Base-by-base conservation (phyloP, 2,329 filamentous ascomycete species). In the Nemania diffusa region DNA sequence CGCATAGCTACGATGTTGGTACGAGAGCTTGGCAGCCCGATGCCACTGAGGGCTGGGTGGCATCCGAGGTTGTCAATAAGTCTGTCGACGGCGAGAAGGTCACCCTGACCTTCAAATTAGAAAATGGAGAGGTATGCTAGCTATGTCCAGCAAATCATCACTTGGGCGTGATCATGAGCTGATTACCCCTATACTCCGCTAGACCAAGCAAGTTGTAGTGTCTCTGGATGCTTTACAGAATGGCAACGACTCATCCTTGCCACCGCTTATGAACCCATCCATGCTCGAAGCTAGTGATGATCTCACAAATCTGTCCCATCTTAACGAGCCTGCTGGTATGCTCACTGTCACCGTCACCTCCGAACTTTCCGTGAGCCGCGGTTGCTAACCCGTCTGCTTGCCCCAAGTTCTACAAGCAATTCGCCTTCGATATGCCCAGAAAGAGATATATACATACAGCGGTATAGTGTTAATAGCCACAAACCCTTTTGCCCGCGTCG, bases 391-490 rank as follows among this genome's bases (percentile, higher is more conserved):
- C n/a, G 20, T 17, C 27, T 52, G 64, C 37, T 32, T 27, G 17
- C n/a, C n/a, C n/a, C n/a, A 67, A 97, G 97, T 99, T 69, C 84
- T 99, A 71, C 96, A 99, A 86, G 96, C 96, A 63, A 99, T 99
- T 81, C 94, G 94, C 79, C 88, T 99, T 78, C 93, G 96, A 80
- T 99, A 99, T 83, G 87, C 92, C 71, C 96, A 99, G 81, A 98
- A 98, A 83, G 96, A 99, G 81, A 99, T 99, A 77, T 99, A 99
- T 85, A 99, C 96, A 77, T 99, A 99, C 84, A 97, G 93, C 79
- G 96, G 96, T 78, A 98, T 99, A 78, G 96, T 99, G 72, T 87
- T 99, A 74, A 99, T 99, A 83, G 96, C 96, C 70, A 97, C 96
- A 71, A 99, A 99, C 82, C 96, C 96, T 24, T 99, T 99, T 77